Base-by-base conservation (phyloP, 805 yeast genomes). In the Saturnispora diversa region DNA sequence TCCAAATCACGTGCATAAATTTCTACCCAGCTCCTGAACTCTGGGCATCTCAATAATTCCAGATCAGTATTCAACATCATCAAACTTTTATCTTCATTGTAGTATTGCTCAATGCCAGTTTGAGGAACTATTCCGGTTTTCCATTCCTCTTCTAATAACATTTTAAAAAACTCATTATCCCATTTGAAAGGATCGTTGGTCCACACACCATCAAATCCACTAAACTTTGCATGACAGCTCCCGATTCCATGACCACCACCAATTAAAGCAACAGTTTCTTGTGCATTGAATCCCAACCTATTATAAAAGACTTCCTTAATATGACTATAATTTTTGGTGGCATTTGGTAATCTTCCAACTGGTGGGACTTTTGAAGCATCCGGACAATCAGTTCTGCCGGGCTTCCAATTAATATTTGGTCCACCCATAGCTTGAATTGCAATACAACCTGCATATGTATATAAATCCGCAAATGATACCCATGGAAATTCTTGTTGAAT, bases 21-120 rank as follows among this genome's bases (percentile, higher is more conserved):
- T 50, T 77, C 70, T 12, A 80, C 88, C 73, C 80, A 76, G 41
- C 63, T 60, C 44, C 63, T 62, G 58, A 78, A 84, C 36, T 60
- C 64, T 4, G 75, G 69, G 59, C 81, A 88, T 50, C 72, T 63
- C n/a, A 74, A 55, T 36, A 60, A 26, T 12, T 84, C 77, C 70
- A 77, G 69, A 55, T 86, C 95, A 10, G 94, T 77, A 22, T 84
- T 86, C 39, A 86, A 63, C 95, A 86, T 86, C 94, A 86, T 85
- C 49, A 83, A 70, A 1, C 45, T 44, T 19, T 57, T 55, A 41
- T 64, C 64, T 3, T 50, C 39, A 43, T 65, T 64, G 44, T 49
- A 62, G 47, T 55, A 70, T 43, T 70, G 75, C 7, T 47, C 47
- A 40, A 50, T 56, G 0, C 69, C 72, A 0, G 74, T 66, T 38